Evolutionary conservation across 2,329 filamentous ascomycete genomes (phyloP).

Genomic region (Colletotrichum higginsianum): DNA sequence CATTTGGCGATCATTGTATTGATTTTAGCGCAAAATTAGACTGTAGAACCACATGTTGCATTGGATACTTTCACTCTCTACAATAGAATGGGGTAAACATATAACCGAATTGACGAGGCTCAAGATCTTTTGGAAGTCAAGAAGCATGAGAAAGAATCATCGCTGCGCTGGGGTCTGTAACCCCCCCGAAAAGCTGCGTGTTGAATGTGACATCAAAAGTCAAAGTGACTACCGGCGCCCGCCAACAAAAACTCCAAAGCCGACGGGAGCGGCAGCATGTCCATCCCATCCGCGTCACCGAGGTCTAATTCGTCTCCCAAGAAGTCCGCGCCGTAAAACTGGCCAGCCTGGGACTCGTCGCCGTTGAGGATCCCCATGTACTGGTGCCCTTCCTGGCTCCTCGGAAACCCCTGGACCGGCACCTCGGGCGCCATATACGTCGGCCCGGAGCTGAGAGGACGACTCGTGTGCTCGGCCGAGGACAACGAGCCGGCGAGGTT

Average conservation of each 20-base stretch:
- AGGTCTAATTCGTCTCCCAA: constrained; percentile 34
- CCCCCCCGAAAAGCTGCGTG: neutral
- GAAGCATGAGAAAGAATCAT: neutral
- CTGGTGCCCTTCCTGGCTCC: constrained; percentile 11
- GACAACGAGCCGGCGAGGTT: neutral
- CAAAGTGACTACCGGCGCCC: constrained; percentile 44
- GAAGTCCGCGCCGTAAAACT: constrained; percentile 10
- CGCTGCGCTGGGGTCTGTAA: neutral
- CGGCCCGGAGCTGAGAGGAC: constrained; percentile 1
- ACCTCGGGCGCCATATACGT: neutral
- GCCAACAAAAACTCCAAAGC: constrained; percentile 52
- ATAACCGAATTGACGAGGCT: neutral
- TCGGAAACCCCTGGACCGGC: neutral
- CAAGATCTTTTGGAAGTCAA: neutral
- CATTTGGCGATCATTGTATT: too few relatives aligned
- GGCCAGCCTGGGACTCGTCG: neutral
- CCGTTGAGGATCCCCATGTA: neutral
- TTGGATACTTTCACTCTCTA: too few relatives aligned
- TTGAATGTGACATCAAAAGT: constrained; percentile 2
- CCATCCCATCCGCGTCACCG: constrained; percentile 39
- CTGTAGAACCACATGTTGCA: too few relatives aligned
- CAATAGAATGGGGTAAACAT: too few relatives aligned
- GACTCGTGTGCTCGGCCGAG: neutral
- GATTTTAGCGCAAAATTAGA: too few relatives aligned
- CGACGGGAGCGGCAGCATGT: constrained; percentile 48